Conservation (phyloP, 73 alveolate species). For the Paramecium pentaurelia region DNA sequence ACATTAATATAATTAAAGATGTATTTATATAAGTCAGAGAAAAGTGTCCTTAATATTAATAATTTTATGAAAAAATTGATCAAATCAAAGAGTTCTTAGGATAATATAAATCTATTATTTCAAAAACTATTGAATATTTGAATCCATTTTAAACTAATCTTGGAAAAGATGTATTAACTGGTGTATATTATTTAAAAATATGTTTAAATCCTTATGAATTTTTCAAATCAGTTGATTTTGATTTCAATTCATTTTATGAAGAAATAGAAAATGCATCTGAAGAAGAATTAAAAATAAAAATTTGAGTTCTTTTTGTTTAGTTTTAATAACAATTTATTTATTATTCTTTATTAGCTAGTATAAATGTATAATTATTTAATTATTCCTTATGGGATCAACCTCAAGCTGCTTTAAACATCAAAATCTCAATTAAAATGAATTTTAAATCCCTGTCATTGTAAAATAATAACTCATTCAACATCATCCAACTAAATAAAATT, state of each 20-base stretch:
- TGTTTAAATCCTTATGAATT: conserved; percentile 46
- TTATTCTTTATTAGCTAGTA: background rate
- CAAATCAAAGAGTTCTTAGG: background rate
- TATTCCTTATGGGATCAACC: background rate
- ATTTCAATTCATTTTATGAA: conserved; percentile 52
- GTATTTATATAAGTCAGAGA: background rate
- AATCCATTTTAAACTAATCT: background rate
- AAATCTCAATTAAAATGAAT: background rate
- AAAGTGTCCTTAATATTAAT: background rate
- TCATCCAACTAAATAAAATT: background rate
- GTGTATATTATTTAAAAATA: background rate
- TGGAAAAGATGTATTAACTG: conserved; percentile 5
- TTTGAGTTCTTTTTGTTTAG: background rate
- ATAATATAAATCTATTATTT: background rate
- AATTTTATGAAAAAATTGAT: background rate
- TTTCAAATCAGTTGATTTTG: conserved; percentile 7
- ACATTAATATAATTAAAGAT: background rate
- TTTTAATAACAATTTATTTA: background rate
- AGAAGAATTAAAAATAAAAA: background rate
- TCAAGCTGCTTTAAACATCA: background rate
- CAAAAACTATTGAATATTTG: background rate
- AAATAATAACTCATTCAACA: background rate
- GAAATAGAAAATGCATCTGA: conserved; percentile 39
- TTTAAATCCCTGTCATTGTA: background rate
- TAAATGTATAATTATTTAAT: background rate